Conservation (phyloP, 164 flowering plant genomes). For the Saururus chinensis region DNA sequence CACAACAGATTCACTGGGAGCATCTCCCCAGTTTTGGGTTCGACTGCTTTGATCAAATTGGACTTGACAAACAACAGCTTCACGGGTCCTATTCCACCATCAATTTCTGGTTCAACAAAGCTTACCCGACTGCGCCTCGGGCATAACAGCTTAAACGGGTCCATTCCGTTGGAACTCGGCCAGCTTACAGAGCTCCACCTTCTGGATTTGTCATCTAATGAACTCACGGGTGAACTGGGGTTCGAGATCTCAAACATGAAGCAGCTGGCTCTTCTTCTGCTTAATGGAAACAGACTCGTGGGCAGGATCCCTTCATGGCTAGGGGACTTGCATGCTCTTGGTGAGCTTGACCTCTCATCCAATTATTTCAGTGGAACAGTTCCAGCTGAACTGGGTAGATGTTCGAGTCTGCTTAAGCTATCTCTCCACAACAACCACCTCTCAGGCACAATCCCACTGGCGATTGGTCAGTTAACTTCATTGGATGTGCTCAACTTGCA, state of each 20-base stretch:
- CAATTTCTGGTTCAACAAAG: constrained; percentile 37
- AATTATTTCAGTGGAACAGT: constrained; percentile 54
- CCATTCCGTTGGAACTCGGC: constrained; percentile 48
- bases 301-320: constrained; percentile 67
- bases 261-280: constrained; percentile 50
- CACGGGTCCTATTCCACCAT: constrained; percentile 58
- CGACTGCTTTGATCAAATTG: constrained; percentile 34
- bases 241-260: constrained; percentile 36
- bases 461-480: constrained; percentile 57
- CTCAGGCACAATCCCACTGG: constrained; percentile 60
- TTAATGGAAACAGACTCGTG: constrained; percentile 35
- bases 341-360: constrained; percentile 74
- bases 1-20: constrained; percentile 63
- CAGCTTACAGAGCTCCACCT: constrained; percentile 48
- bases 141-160: constrained; percentile 44
- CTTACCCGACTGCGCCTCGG: constrained; percentile 72
- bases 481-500: constrained; percentile 71
- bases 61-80: constrained; percentile 87
- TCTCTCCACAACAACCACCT: constrained; percentile 56
- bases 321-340: constrained; percentile 50
- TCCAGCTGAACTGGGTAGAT: constrained; percentile 58
- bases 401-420: constrained; percentile 58
- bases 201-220: constrained; percentile 73
- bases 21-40: constrained; percentile 54
- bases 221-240: constrained; percentile 38